Conservation (phyloP, 192 early-diverging fungal species). For the Rhizoclosmatium globosum region DNA sequence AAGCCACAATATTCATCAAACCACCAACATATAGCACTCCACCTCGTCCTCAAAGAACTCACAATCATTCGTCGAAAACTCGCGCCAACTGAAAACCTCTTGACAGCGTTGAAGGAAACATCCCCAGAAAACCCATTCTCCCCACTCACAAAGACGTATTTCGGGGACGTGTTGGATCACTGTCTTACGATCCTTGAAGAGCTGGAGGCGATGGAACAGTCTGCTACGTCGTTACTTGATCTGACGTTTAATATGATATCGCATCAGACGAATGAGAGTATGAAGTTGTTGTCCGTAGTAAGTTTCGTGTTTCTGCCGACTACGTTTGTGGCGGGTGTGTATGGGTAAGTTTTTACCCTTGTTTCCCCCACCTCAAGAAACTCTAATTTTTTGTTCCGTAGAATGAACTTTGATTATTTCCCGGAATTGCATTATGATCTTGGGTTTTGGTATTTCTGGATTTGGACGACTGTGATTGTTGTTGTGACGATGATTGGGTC, state of each 20-base stretch:
- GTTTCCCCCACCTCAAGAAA: no score
- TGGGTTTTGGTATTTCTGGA: constrained; percentile 1
- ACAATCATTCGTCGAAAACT: constrained; percentile 52
- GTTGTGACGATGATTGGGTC: no score
- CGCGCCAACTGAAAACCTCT: constrained; percentile 54
- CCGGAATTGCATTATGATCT: constrained; percentile 1
- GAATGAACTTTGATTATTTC: constrained; percentile 5
- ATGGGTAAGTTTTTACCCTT: neutral
- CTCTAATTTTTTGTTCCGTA: no score
- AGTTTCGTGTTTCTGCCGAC: constrained; percentile 62
- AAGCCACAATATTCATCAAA: no score
- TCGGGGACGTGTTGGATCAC: constrained; percentile 63
- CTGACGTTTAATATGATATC: constrained; percentile 41
- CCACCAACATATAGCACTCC: constrained; percentile 28
- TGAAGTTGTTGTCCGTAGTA: constrained; percentile 31
- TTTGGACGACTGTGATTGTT: neutral
- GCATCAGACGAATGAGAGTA: constrained; percentile 34
- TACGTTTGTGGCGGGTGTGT: constrained; percentile 59
- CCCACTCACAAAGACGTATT: constrained; percentile 49
- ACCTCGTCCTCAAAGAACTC: constrained; percentile 56
- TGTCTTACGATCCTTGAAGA: constrained; percentile 60
- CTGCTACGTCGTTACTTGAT: constrained; percentile 55
- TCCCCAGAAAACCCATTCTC: constrained; percentile 17
- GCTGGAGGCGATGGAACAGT: constrained; percentile 52
- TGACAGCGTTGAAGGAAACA: constrained; percentile 42